Evolutionary conservation across 179 eudicot genomes (phyloP), one percentile per base, ranked within the genome.

Genomic region (Patellifolia procumbens): DNA sequence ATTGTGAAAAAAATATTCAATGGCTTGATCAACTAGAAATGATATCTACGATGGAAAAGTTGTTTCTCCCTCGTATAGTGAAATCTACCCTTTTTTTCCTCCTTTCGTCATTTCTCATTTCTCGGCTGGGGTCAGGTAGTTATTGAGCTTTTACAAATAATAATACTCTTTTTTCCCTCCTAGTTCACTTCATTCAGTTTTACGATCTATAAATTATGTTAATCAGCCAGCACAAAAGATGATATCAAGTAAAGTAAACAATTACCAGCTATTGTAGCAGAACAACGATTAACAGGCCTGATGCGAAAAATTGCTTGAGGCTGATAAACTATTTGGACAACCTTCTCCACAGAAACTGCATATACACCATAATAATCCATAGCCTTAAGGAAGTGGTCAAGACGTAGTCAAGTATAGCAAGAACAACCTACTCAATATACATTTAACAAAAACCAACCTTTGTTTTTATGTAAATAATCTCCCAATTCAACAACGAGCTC

Each of bases 271-370:
- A 93, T 95, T 75, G 99, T 91, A 72, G 99, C 88, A 77, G 99
- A 90, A 78, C 99, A 95, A 32, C 99, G 98, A 80, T 83, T 91
- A 61, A 95, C 99, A 37, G 99, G 97, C 34, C 98, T 92, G 39
- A 95, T 95, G 64, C 99, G 90, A 59, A 95, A 95, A 77, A 95
- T 83, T 74, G 99, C 97, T 81, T 95, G 99, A 31, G 99, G 97
- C 81, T 95, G 99, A 85, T 95, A 95, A 73, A 95, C 89, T 64
- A 95, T 91, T 62, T 91, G 92, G 78, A 93, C 79, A 58, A 87
- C 92, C 91, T 89, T 95, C 93, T 95, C 99, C 81, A 95, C 98
- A 68, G 99, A 95, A 78, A 93, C 99, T 95, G 92, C 78, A 79
- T 32, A 19, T 43, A 72, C 39, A 74, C 32, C 72, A 71, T 13